Base-by-base conservation (phyloP, 2,329 filamentous ascomycete species). In the Xylaria sp. region DNA sequence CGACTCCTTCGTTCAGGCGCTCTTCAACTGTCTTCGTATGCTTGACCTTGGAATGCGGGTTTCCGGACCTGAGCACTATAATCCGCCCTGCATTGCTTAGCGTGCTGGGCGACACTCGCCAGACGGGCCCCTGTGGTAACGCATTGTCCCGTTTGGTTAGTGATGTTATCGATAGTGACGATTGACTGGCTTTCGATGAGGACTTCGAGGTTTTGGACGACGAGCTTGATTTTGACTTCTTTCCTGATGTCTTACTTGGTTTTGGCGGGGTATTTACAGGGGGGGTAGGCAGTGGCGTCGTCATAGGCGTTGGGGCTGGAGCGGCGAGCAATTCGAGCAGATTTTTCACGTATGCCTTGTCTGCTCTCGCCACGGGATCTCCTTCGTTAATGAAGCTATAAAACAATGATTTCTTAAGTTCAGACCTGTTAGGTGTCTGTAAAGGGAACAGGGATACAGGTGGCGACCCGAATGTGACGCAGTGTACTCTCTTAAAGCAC, bases 381-480 rank as follows among this genome's bases (percentile, higher is more conserved):
- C 92, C 92, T 74, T 96, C 92, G 72, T 96, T 97, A 70, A 94
- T 82, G 72, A 96, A 92, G 43, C 85, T 87, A 55, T 92, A 83
- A 73, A 96, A 96, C 4, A 94, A 74, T 60, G 87, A 92, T 72
- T 91, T 92, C 28, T 81, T 76, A 21, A 85, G 75, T 12, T 80
- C 75, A 0, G 75, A 73, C 1, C 75, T 75, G 4, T 81, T 69
- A 0, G 90, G 88, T 67, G 86, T 90, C 28, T 81, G 72, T 2
- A 96, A 77, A 0, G 92, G 91, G 1, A 90, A 80, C 0, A 93
- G 81, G 19, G 88, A 90, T 1, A 96, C 82, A 0, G 92, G 92
- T 1, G 92, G 92, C 0, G 91, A 84, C n/a, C 92, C 92, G 69
- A 96, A 96, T 0, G 90, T 94, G 42, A 96, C 80, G 76, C 92